phyloP scores from a whole-genome alignment of 768 basidiomycete genomes.

The Floccularia luteovirens region DNA sequence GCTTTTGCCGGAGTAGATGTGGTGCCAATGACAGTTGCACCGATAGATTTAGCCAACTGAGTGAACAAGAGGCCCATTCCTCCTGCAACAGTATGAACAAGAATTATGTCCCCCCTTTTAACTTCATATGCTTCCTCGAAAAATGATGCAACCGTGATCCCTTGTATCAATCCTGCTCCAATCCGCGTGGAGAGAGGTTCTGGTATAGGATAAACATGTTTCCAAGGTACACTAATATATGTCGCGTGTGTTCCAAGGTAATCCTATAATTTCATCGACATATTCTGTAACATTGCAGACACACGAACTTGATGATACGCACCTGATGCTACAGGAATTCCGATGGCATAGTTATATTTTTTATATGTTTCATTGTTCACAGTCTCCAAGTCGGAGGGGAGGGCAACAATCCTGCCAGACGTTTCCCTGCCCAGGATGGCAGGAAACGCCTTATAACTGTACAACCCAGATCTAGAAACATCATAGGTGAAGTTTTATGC shows the following conservation, averaged over 20 bases:
- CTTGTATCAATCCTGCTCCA: slow-evolving; percentile 67
- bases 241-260: slow-evolving; percentile 53
- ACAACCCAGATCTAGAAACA: slow-evolving; percentile 56
- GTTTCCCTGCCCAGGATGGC: slow-evolving; percentile 72
- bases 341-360: slow-evolving; percentile 55
- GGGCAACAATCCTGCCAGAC: slow-evolving; percentile 64
- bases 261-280: no score
- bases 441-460: slow-evolving; percentile 51
- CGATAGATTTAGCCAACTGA: slow-evolving; percentile 66
- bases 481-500: background rate
- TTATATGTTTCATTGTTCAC: slow-evolving; percentile 57
- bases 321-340: slow-evolving; percentile 58
- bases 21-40: slow-evolving; percentile 90
- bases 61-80: slow-evolving; percentile 69
- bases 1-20: slow-evolving; percentile 84
- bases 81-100: slow-evolving; percentile 90
- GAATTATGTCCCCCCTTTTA: slow-evolving; percentile 68
- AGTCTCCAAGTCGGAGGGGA: slow-evolving; percentile 62
- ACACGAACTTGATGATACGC: no score
- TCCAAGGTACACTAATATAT: slow-evolving; percentile 63
- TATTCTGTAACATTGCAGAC: no score
- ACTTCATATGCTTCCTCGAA: slow-evolving; percentile 83
- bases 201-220: slow-evolving; percentile 58
- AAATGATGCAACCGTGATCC: slow-evolving; percentile 70
- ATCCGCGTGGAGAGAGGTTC: slow-evolving; percentile 44